Base-by-base conservation (phyloP, 2,329 filamentous ascomycete species). In the Pseudocercospora musae region DNA sequence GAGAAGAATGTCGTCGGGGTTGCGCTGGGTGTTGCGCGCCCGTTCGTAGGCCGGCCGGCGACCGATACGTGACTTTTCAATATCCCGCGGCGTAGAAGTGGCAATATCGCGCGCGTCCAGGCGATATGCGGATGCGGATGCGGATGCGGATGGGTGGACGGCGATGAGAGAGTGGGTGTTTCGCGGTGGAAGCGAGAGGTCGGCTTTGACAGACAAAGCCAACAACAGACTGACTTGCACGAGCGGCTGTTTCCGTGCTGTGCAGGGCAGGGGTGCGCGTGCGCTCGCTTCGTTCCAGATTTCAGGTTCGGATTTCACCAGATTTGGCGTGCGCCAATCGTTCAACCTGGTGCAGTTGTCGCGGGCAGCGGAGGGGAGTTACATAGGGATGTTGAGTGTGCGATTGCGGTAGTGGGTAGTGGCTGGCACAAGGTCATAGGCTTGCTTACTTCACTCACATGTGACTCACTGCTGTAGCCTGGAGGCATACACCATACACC, bases 101-200 rank as follows among this genome's bases (percentile, higher is more conserved):
- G 67, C 65, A 66, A 62, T 67, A 71, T 71, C 68, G 72, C 71
- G 66, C 57, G 68, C 67, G 69, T 66, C 55, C 69, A 54, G 71
- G 68, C 72, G 72, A 73, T 72, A 62, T 66, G 66, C 63, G 71
- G 67, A 66, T 67, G 60, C 60, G 66, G n/a, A n/a, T n/a, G n/a
- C n/a, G n/a, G n/a, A n/a, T n/a, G n/a, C n/a, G n/a, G n/a, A n/a
- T n/a, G n/a, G n/a, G n/a, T 66, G 65, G 65, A 57, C 58, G 65
- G 57, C 53, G 65, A 57, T 59, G 64, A 40, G 63, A 52, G 59
- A 52, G 65, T 58, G 59, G 62, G 53, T 69, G 64, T 62, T 40
- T 48, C 37, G 40, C 29, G 55, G 33, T 54, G 52, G 52, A 54
- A 54, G 29, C 20, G 23, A 18, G 52, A 15, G 29, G 52, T 31